Conservation (phyloP, 805 yeast species). For the Tetrapisispora pingtungensis region DNA sequence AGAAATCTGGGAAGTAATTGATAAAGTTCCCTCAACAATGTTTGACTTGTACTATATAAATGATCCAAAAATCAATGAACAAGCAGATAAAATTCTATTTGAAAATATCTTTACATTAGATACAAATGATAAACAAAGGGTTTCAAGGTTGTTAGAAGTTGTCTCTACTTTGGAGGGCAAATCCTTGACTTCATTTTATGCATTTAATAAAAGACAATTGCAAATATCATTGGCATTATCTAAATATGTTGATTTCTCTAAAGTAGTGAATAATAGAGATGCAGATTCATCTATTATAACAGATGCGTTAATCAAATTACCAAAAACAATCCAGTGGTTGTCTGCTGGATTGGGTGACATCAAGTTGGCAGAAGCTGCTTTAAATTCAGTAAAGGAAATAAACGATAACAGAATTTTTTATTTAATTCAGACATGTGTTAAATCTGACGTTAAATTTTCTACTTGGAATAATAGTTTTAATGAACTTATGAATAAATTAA, state of each 20-base stretch:
- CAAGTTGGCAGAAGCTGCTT: slow-evolving; percentile 37
- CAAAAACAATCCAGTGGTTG: slow-evolving; percentile 54
- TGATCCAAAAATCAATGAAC: slow-evolving; percentile 52
- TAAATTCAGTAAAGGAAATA: slow-evolving; percentile 43
- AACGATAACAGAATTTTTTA: slow-evolving; percentile 52
- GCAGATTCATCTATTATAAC: slow-evolving; percentile 14
- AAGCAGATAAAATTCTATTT: slow-evolving; percentile 51
- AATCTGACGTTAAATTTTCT: slow-evolving; percentile 48
- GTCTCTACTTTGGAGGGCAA: slow-evolving; percentile 42
- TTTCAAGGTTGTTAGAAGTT: slow-evolving; percentile 42
- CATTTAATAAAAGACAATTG: slow-evolving; percentile 60
- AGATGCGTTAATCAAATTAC: slow-evolving; percentile 30
- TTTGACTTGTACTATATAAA: slow-evolving; percentile 65
- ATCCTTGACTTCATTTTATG: slow-evolving; percentile 54
- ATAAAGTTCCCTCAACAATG: slow-evolving; percentile 52
- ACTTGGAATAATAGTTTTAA: slow-evolving; percentile 52
- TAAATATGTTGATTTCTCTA: slow-evolving; percentile 41
- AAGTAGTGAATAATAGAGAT: slow-evolving; percentile 30
- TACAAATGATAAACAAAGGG: slow-evolving; percentile 36
- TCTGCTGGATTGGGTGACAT: slow-evolving; percentile 45
- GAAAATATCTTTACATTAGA: slow-evolving; percentile 54
- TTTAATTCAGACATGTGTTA: slow-evolving; percentile 43
- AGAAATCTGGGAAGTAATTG: slow-evolving; percentile 24
- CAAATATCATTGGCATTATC: slow-evolving; percentile 44
- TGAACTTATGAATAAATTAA: slow-evolving; percentile 49